Evolutionary conservation across 2,329 filamentous ascomycete genomes (phyloP).

Genomic region (Fusarium brevicatenulatum): DNA sequence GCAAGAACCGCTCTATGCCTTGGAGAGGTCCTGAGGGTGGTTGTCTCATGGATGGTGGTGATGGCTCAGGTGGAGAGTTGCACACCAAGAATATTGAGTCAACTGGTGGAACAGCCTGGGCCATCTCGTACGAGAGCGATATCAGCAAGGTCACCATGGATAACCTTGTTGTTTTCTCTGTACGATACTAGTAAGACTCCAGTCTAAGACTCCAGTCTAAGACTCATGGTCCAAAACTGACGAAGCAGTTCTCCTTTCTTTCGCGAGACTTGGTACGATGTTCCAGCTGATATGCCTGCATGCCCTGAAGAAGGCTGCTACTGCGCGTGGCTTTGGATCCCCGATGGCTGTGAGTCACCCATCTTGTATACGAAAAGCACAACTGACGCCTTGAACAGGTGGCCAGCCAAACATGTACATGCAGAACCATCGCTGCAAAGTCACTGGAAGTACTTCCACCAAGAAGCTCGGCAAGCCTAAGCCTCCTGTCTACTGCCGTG

Average conservation of each 20-base stretch:
- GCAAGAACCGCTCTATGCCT: slow-evolving; percentile 55
- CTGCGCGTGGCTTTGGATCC: slow-evolving; percentile 48
- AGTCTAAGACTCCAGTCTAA: too few species aligned
- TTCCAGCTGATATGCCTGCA: slow-evolving; percentile 42
- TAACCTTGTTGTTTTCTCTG: slow-evolving; percentile 62
- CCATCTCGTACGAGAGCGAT: slow-evolving; percentile 61
- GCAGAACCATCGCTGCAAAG: slow-evolving; percentile 60
- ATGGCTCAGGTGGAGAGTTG: slow-evolving; percentile 57
- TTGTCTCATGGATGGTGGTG: slow-evolving; percentile 43
- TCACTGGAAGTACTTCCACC: slow-evolving; percentile 55
- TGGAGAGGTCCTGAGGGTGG: slow-evolving; percentile 52
- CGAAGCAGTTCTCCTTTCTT: slow-evolving; percentile 43
- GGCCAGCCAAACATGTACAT: slow-evolving; percentile 53
- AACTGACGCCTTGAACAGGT: slow-evolving; percentile 7
- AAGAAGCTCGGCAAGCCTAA: slow-evolving; percentile 54
- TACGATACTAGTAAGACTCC: slow-evolving; percentile 53
- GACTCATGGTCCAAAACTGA: not conserved
- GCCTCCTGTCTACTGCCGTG: slow-evolving; percentile 54
- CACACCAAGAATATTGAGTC: slow-evolving; percentile 57
- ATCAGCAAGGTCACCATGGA: slow-evolving; percentile 58
- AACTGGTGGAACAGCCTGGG: slow-evolving; percentile 59
- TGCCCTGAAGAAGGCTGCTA: slow-evolving; percentile 46
- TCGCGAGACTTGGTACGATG: slow-evolving; percentile 45
- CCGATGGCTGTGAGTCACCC: slow-evolving; percentile 41
- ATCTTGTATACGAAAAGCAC: not conserved